phyloP scores from a whole-genome alignment of 305 asterid genomes.

The Salvia sclarea region DNA sequence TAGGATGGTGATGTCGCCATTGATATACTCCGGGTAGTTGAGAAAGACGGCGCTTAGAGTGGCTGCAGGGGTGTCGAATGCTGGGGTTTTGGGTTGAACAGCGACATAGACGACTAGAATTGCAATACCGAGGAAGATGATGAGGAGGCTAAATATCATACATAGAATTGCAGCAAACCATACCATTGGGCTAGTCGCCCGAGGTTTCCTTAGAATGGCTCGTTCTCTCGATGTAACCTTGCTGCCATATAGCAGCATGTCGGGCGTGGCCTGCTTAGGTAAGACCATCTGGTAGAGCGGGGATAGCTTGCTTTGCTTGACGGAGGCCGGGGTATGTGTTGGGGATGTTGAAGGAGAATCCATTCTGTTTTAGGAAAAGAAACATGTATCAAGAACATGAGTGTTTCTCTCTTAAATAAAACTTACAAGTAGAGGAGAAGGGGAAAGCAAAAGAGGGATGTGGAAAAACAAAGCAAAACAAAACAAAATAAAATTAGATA shows the following conservation, averaged over 20 bases:
- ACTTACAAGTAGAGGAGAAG: slow-evolving; percentile 42
- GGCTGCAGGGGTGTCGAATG: slow-evolving; percentile 65
- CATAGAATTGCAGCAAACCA: slow-evolving; percentile 75
- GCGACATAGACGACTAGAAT: slow-evolving; percentile 55
- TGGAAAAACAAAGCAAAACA: neutral
- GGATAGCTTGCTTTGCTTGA: slow-evolving; percentile 34
- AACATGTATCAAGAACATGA: slow-evolving; percentile 31
- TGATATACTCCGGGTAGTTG: slow-evolving; percentile 50
- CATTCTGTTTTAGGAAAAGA: slow-evolving; percentile 36
- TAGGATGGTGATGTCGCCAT: slow-evolving; percentile 58
- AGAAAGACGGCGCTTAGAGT: slow-evolving; percentile 53
- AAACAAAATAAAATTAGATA: neutral
- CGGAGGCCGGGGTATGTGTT: slow-evolving; percentile 35
- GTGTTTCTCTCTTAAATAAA: slow-evolving; percentile 37
- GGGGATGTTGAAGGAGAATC: slow-evolving; percentile 44
- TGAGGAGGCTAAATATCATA: slow-evolving; percentile 61
- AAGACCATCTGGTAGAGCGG: slow-evolving; percentile 44
- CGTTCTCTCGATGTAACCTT: slow-evolving; percentile 48
- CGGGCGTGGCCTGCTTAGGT: slow-evolving; percentile 45
- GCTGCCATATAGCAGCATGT: slow-evolving; percentile 36
- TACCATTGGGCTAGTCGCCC: slow-evolving; percentile 55
- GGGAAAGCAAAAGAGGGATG: slow-evolving; percentile 31
- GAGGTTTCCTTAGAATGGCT: slow-evolving; percentile 48
- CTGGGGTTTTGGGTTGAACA: slow-evolving; percentile 63
- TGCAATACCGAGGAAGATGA: slow-evolving; percentile 69